Percentiles rank a stretch among this genome's conserved stretches.
Evolutionary conservation across 2,329 filamentous ascomycete species (phyloP).

Genomic region (Pochonia chlamydosporia): DNA sequence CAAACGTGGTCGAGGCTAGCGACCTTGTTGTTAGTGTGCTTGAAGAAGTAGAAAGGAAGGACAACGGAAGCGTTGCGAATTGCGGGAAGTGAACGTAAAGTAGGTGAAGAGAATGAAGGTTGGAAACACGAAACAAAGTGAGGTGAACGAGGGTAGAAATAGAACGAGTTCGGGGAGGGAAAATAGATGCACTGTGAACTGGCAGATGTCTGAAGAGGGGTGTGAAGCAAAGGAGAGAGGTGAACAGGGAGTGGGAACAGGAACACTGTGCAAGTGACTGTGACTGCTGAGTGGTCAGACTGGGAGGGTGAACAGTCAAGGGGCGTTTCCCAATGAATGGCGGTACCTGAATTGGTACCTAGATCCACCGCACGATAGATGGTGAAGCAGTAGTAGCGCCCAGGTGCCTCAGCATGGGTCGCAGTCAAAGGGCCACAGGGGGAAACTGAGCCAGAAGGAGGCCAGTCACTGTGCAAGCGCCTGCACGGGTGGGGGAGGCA

Average conservation of each 20-base stretch:
- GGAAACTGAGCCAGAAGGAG: not conserved
- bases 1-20: constrained; percentile 13
- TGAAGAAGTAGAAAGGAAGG: constrained; percentile 15
- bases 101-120: constrained; percentile 7
- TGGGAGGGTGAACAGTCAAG: not conserved
- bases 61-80: constrained; percentile 10
- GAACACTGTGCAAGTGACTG: not conserved
- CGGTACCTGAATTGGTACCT: not conserved
- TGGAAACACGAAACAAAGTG: constrained; percentile 8
- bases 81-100: constrained; percentile 14
- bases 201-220: not conserved
- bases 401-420: too few relatives aligned
- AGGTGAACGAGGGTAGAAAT: constrained; percentile 3
- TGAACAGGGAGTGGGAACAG: not conserved
- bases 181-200: not conserved
- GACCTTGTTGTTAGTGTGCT: constrained; percentile 5
- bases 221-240: too few relatives aligned
- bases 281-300: not conserved
- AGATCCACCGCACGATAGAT: not conserved
- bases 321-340: not conserved
- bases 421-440: not conserved
- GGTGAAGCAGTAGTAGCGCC: not conserved
- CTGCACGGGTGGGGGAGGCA: not conserved
- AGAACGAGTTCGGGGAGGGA: not conserved
- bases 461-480: not conserved